These are phyloP conservation scores for Pisolithus tinctorius DNA, from an alignment of 768 basidiomycete species.

Conservation along the genomic window DNA sequence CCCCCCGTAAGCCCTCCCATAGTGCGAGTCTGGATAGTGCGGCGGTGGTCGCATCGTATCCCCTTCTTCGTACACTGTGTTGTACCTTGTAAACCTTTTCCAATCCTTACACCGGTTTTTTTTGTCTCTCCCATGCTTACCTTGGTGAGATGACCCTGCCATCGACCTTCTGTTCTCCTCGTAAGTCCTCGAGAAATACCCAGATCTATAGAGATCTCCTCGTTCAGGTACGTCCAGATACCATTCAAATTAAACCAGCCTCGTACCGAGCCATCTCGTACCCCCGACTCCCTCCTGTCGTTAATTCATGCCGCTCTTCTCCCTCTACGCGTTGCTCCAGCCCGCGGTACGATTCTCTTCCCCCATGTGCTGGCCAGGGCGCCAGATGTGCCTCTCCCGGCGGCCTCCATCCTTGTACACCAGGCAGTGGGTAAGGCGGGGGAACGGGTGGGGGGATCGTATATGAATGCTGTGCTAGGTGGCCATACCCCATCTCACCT, in stretches of 20 bases:
- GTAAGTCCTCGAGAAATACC: not conserved
- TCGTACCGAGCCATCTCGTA: constrained; percentile 19
- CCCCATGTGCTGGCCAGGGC: constrained; percentile 17
- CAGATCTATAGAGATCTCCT: not conserved
- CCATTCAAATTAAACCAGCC: not conserved
- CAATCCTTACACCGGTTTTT: not conserved
- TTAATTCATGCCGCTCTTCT: constrained; percentile 13
- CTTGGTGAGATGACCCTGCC: constrained; percentile 10
- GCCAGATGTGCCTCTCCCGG: constrained; percentile 43
- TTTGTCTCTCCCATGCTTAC: constrained; percentile 10
- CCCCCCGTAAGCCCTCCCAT: constrained; percentile 19
- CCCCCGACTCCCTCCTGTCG: constrained; percentile 14
- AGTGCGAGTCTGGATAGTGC: constrained; percentile 13
- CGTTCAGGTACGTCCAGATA: constrained; percentile 1
- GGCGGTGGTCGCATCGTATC: constrained; percentile 13
- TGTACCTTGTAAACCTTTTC: constrained; percentile 12
- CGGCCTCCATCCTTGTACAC: constrained; percentile 31
- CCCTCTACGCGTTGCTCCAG: constrained; percentile 13
- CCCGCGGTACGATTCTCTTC: constrained; percentile 5
- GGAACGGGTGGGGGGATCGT: constrained; percentile 22
- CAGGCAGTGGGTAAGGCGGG: constrained; percentile 8
- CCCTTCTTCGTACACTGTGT: constrained; percentile 13
- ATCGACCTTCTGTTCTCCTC: constrained; percentile 6
- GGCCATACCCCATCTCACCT: constrained; percentile 27
- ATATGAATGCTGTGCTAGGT: constrained; percentile 11